Evolutionary conservation across 1,284 basidiomycete genomes (phyloP).

Genomic region (Ustilago shanxiensis): DNA sequence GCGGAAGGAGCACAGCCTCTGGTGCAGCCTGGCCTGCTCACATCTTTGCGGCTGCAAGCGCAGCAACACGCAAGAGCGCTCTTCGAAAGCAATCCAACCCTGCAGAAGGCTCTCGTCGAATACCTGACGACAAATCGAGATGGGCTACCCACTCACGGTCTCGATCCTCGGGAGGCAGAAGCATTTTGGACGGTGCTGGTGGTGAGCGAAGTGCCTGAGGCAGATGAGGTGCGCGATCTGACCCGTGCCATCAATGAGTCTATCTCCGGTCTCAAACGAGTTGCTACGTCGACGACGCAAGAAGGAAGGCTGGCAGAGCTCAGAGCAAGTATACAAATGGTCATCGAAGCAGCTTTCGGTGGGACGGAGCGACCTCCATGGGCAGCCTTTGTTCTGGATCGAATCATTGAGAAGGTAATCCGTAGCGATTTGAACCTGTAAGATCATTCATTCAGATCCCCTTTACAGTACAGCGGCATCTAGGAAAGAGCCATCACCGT

Average conservation of each 20-base stretch:
- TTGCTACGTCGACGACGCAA: not conserved
- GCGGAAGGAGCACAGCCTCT: conserved; percentile 5
- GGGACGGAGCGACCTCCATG: conserved; percentile 20
- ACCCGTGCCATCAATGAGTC: conserved; percentile 16
- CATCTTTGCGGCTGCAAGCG: conserved; percentile 14
- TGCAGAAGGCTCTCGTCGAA: conserved; percentile 10
- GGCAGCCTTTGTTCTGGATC: conserved; percentile 30
- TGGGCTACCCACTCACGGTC: not conserved
- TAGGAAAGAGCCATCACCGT: not conserved
- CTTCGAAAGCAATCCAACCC: conserved; percentile 9
- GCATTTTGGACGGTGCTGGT: conserved; percentile 17
- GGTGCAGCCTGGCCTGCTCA: conserved; percentile 29
- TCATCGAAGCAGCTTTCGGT: conserved; percentile 34
- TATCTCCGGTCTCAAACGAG: not conserved
- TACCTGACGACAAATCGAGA: conserved; percentile 4
- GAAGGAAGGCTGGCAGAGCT: not conserved
- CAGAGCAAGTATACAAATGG: conserved; percentile 1
- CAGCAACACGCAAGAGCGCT: conserved; percentile 15
- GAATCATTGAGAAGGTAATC: conserved; percentile 13
- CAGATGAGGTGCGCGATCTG: conserved; percentile 23
- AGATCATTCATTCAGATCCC: not conserved
- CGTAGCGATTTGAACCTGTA: not conserved
- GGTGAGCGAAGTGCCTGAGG: conserved; percentile 24
- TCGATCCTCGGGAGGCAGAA: not conserved
- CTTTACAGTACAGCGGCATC: no score